Evolutionary conservation across 2,329 filamentous ascomycete species (phyloP).

Genomic region (Cladophialophora psammophila): DNA sequence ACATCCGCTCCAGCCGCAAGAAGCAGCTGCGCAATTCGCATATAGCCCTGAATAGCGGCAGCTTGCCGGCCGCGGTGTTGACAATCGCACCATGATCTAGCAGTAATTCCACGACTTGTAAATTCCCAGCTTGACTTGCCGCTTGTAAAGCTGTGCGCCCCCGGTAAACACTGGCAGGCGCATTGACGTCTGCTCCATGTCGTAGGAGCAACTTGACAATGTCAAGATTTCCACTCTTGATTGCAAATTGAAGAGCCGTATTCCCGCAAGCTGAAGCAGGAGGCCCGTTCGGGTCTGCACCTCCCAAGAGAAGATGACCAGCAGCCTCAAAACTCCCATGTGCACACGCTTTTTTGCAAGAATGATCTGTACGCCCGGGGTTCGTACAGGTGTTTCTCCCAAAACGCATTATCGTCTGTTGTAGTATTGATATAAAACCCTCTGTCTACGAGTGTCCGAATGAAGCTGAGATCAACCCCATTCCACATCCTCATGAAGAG

Average conservation of each 20-base stretch:
- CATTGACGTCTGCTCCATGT: conserved; percentile 31
- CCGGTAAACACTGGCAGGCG: conserved; percentile 25
- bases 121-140: conserved; percentile 13
- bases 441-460: no score
- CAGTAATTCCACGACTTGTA: conserved; percentile 38
- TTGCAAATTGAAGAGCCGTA: conserved; percentile 45
- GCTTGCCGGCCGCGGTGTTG: conserved; percentile 34
- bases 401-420: no score
- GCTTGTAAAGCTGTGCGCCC: conserved; percentile 16
- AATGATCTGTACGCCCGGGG: no score
- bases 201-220: conserved; percentile 17
- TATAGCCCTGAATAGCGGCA: conserved; percentile 37
- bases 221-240: conserved; percentile 27
- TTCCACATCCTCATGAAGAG: no score
- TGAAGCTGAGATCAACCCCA: no score
- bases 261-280: no score
- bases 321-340: no score
- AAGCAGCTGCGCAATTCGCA: conserved; percentile 37
- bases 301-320: not conserved
- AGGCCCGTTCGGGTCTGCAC: conserved; percentile 11
- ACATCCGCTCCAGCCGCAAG: conserved; percentile 41
- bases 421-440: no score
- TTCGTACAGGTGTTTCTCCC: no score
- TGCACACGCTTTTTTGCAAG: no score
- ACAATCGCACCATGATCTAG: conserved; percentile 39